Evolutionary conservation across 129 eudicot species (phyloP).

Genomic region (Silybum marianum): DNA sequence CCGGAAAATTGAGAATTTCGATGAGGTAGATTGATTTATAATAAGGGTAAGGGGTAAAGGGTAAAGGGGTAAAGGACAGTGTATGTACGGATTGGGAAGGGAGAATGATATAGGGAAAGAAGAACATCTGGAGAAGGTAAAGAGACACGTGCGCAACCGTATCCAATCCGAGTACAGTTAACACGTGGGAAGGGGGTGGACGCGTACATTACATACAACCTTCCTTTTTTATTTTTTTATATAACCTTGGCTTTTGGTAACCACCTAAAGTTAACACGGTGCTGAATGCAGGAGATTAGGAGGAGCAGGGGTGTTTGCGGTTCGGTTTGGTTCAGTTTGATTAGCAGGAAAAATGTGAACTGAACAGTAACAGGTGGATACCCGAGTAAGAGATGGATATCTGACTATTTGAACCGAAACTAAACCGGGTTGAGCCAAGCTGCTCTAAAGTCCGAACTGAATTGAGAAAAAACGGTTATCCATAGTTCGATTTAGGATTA

Average conservation of each 20-base stretch:
- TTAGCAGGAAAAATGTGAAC: too few relatives aligned
- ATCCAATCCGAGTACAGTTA: conserved; percentile 40
- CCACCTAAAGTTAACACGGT: background rate
- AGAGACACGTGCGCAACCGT: conserved; percentile 60
- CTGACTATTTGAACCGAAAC: too few relatives aligned
- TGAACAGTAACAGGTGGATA: too few relatives aligned
- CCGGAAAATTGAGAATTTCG: too few relatives aligned
- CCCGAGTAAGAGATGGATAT: too few relatives aligned
- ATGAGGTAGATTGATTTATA: background rate
- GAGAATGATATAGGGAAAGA: conserved; percentile 21
- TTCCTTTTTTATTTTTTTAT: conserved; percentile 10
- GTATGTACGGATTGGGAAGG: conserved; percentile 16
- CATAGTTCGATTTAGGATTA: too few relatives aligned
- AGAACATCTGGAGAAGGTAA: conserved; percentile 19
- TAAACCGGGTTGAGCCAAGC: too few relatives aligned
- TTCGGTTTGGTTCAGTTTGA: too few relatives aligned
- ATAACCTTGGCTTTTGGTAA: background rate
- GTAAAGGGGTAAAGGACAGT: background rate
- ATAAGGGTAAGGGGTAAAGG: background rate
- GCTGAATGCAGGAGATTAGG: too few relatives aligned
- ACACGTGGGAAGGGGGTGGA: conserved; percentile 63
- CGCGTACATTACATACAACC: conserved; percentile 61
- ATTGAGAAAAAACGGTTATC: too few relatives aligned
- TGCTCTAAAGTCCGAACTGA: too few relatives aligned
- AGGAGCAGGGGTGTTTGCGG: too few relatives aligned